A percentile compares a stretch with the other conserved stretches of the same genome.
phyloP scores from a whole-genome alignment of 2,329 filamentous ascomycete genomes.

The Rhinocladiella similis region DNA sequence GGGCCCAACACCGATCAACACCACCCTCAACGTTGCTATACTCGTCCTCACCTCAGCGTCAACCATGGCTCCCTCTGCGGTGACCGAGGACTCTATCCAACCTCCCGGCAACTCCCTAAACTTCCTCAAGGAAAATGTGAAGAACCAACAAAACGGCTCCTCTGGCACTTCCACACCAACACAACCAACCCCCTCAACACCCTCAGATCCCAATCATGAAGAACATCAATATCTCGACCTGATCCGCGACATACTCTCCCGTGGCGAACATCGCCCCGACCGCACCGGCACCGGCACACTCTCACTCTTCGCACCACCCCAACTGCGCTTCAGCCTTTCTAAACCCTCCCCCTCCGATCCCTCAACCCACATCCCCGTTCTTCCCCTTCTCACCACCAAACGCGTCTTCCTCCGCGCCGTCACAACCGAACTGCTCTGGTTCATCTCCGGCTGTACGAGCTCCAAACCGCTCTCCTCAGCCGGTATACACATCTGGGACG shows the following conservation, averaged over 20 bases:
- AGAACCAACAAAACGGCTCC: slow-evolving; percentile 9
- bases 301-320: slow-evolving; percentile 82
- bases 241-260: slow-evolving; percentile 76
- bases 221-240: slow-evolving; percentile 93
- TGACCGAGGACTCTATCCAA: slow-evolving; percentile 6
- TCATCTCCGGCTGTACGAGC: slow-evolving; percentile 81
- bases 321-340: slow-evolving; percentile 83
- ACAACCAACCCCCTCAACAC: not conserved
- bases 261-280: slow-evolving; percentile 87
- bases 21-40: not conserved
- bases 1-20: not conserved
- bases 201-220: slow-evolving; percentile 58
- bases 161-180: not conserved
- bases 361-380: slow-evolving; percentile 57
- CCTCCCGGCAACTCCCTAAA: slow-evolving; percentile 19
- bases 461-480: slow-evolving; percentile 72
- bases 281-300: slow-evolving; percentile 90
- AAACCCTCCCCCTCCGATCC: slow-evolving; percentile 43
- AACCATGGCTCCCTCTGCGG: slow-evolving; percentile 25
- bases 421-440: slow-evolving; percentile 93
- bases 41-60: not conserved
- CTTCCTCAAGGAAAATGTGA: slow-evolving; percentile 28
- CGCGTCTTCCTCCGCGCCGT: slow-evolving; percentile 91
- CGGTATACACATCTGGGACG: slow-evolving; percentile 97
- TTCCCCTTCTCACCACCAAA: slow-evolving; percentile 95